Percentiles rank a stretch among this genome's conserved stretches.
Evolutionary conservation across 2,329 filamentous ascomycete genomes (phyloP).

Genomic region (Colletotrichum costaricense): DNA sequence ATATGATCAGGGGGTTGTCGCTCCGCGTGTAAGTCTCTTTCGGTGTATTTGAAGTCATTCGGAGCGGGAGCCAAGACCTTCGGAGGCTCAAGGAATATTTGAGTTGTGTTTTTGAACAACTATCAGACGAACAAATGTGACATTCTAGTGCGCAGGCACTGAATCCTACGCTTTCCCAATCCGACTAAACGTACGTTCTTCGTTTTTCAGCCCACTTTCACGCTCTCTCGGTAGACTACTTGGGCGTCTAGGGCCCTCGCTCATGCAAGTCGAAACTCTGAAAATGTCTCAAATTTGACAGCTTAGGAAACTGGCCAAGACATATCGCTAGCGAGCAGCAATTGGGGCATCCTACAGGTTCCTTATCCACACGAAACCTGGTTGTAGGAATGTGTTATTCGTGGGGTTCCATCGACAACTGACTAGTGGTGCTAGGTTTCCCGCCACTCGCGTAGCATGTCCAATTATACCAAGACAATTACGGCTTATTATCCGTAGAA

Average conservation of each 20-base stretch:
- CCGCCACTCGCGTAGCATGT: not conserved
- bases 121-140: not conserved
- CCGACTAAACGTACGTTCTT: not conserved
- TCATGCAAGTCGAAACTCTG: not conserved
- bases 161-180: not conserved
- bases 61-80: not conserved
- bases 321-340: not conserved
- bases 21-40: not conserved
- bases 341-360: not conserved
- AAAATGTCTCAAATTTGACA: not conserved
- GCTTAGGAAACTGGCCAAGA: not conserved
- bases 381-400: not conserved
- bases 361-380: not conserved
- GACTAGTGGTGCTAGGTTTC: not conserved
- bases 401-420: not conserved
- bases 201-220: not conserved
- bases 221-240: not conserved
- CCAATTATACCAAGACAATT: not conserved
- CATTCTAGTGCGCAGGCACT: not conserved
- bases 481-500: not conserved
- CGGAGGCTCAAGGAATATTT: not conserved
- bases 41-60: not conserved
- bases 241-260: not conserved
- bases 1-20: not conserved
- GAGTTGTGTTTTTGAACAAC: not conserved